Evolutionary conservation across 2,329 filamentous ascomycete species (phyloP).

Genomic region (Sphaerulina vaccinii): DNA sequence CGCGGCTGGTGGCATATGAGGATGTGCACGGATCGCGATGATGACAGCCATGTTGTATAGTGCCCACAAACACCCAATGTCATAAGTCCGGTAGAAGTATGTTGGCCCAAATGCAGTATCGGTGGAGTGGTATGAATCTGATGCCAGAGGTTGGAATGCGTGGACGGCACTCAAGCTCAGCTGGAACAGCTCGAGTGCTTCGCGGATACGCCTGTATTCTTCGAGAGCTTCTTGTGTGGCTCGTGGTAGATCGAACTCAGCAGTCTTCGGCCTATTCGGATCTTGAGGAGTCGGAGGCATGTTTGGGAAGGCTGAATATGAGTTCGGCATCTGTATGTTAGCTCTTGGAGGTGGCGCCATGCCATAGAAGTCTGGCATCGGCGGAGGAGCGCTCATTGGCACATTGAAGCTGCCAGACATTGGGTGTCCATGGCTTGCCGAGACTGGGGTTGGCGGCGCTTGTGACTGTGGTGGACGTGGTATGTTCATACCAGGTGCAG

Average conservation of each 20-base stretch:
- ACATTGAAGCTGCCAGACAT: constrained; percentile 1
- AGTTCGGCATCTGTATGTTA: constrained; percentile 44
- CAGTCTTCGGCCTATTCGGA: constrained; percentile 47
- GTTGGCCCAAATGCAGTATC: constrained; percentile 78
- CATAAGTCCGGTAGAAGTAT: constrained; percentile 78
- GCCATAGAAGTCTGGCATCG: constrained; percentile 53
- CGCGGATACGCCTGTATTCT: constrained; percentile 76
- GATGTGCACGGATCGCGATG: constrained; percentile 76
- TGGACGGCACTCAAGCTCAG: constrained; percentile 59
- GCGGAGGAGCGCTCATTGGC: constrained; percentile 10
- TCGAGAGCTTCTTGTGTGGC: constrained; percentile 67
- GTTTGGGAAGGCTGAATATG: constrained; percentile 36
- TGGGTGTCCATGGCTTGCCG: constrained; percentile 10
- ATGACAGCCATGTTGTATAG: constrained; percentile 85
- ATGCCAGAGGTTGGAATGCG: constrained; percentile 71
- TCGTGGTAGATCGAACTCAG: constrained; percentile 55
- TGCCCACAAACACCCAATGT: constrained; percentile 84
- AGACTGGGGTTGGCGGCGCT: constrained; percentile 21
- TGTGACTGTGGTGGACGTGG: constrained; percentile 37
- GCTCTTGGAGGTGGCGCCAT: constrained; percentile 46
- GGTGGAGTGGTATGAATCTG: constrained; percentile 63
- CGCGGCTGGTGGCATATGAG: constrained; percentile 84
- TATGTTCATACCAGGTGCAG: constrained; percentile 50
- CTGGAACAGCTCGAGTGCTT: constrained; percentile 67
- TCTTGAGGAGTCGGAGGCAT: constrained; percentile 25